Percentiles rank a stretch among this genome's conserved stretches.
Conservation (phyloP, 345 rosid species). For the Eucalyptus sp. region DNA sequence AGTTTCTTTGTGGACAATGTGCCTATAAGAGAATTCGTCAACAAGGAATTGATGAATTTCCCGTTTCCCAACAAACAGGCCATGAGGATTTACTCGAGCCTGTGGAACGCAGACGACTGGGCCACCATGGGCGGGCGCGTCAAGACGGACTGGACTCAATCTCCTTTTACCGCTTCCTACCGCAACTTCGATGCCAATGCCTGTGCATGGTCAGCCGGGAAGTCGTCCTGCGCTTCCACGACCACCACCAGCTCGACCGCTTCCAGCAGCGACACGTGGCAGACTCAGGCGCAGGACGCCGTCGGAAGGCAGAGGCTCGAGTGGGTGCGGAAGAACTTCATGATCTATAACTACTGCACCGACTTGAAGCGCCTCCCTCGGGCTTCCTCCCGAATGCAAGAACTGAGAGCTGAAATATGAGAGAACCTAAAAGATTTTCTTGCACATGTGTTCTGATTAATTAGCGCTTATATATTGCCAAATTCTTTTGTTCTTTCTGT, state of each 20-base stretch:
- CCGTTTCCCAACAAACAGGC: slow-evolving; percentile 34
- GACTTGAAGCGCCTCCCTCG: slow-evolving; percentile 36
- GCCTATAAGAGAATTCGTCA: slow-evolving; percentile 41
- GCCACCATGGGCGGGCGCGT: slow-evolving; percentile 46
- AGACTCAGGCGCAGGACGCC: slow-evolving; percentile 15
- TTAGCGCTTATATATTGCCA: neutral
- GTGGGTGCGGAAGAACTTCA: slow-evolving; percentile 41
- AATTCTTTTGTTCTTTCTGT: neutral
- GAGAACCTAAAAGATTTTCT: neutral
- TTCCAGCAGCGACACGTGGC: slow-evolving; percentile 7
- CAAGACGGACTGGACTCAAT: slow-evolving; percentile 42
- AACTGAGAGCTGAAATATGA: neutral
- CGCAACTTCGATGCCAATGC: slow-evolving; percentile 24
- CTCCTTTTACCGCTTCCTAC: slow-evolving; percentile 47
- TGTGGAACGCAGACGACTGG: slow-evolving; percentile 52
- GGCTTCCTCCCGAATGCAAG: slow-evolving; percentile 37
- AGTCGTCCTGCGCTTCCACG: slow-evolving; percentile 13
- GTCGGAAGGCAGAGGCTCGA: slow-evolving; percentile 13
- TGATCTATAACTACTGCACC: slow-evolving; percentile 43
- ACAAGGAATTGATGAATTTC: slow-evolving; percentile 21
- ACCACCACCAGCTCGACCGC: neutral
- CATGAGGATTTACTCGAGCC: slow-evolving; percentile 45
- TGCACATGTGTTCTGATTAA: neutral
- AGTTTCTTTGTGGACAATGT: slow-evolving; percentile 38
- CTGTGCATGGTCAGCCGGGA: slow-evolving; percentile 25